phyloP scores from a whole-genome alignment of 2,329 filamentous ascomycete species.

The Alternaria infectoria region DNA sequence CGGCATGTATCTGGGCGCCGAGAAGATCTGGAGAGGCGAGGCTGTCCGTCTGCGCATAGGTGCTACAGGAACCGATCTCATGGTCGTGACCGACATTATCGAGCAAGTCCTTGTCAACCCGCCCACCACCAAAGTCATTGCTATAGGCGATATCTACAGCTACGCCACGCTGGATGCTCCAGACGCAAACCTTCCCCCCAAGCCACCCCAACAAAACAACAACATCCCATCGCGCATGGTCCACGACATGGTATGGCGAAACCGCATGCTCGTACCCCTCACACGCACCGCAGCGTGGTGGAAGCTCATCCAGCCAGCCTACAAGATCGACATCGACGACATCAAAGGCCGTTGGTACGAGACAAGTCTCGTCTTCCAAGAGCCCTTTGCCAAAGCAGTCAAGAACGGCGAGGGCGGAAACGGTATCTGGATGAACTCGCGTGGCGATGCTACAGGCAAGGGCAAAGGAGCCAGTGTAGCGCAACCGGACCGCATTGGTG shows the following conservation, averaged over 20 bases:
- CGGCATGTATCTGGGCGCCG: conserved; percentile 63
- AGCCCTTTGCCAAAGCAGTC: conserved; percentile 41
- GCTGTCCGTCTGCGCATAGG: conserved; percentile 59
- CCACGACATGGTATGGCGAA: conserved; percentile 59
- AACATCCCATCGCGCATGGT: conserved; percentile 59
- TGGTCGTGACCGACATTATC: conserved; percentile 55
- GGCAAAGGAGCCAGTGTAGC: conserved; percentile 35
- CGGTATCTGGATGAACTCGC: conserved; percentile 56
- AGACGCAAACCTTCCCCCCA: conserved; percentile 40
- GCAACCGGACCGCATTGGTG: conserved; percentile 46
- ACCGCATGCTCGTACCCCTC: conserved; percentile 50
- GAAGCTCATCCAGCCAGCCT: conserved; percentile 48
- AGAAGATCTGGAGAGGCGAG: conserved; percentile 67
- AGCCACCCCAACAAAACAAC: conserved; percentile 47
- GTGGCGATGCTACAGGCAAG: conserved; percentile 48
- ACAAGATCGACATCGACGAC: conserved; percentile 53
- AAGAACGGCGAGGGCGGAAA: conserved; percentile 52
- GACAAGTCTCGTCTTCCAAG: conserved; percentile 55
- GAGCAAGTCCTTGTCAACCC: conserved; percentile 42
- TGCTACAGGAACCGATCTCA: conserved; percentile 54
- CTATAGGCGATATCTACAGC: conserved; percentile 61
- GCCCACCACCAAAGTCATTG: conserved; percentile 42
- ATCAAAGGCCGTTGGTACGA: conserved; percentile 69
- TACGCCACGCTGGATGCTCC: conserved; percentile 47
- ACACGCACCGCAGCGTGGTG: conserved; percentile 50